phyloP scores from a whole-genome alignment of 2,329 filamentous ascomycete species.

The Verticillium klebahnii region DNA sequence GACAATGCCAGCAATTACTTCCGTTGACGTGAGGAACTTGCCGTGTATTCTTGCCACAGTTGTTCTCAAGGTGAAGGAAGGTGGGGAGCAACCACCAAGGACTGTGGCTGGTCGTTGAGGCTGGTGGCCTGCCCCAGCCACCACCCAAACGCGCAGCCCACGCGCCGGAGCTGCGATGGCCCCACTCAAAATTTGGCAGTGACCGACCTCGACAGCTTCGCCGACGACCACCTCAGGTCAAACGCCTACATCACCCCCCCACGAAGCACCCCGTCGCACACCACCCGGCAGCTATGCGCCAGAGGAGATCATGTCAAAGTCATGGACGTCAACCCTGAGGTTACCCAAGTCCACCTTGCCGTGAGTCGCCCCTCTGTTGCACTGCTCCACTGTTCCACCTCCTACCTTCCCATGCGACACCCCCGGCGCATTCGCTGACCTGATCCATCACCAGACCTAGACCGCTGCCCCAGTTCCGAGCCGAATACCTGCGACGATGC shows the following conservation, averaged over 20 bases:
- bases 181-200: not conserved
- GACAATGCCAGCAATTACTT: too few relatives aligned
- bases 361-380: slow-evolving; percentile 33
- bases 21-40: too few relatives aligned
- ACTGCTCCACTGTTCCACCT: too few relatives aligned
- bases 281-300: slow-evolving; percentile 6
- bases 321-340: slow-evolving; percentile 70
- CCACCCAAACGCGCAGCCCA: not conserved
- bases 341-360: slow-evolving; percentile 72
- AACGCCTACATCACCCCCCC: not conserved
- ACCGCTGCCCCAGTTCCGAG: slow-evolving; percentile 42
- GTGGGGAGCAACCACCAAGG: too few relatives aligned
- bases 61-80: too few relatives aligned
- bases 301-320: slow-evolving; percentile 41
- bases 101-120: too few relatives aligned
- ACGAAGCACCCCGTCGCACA: not conserved
- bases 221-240: not conserved
- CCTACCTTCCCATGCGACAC: not conserved
- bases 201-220: not conserved
- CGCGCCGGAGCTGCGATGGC: not conserved
- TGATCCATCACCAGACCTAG: slow-evolving; percentile 37
- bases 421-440: slow-evolving; percentile 6
- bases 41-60: too few relatives aligned
- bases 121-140: too few relatives aligned
- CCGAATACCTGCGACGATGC: slow-evolving; percentile 66